Conservation (phyloP, 495 filamentous ascomycete genomes). For the Bacidia rubella region DNA sequence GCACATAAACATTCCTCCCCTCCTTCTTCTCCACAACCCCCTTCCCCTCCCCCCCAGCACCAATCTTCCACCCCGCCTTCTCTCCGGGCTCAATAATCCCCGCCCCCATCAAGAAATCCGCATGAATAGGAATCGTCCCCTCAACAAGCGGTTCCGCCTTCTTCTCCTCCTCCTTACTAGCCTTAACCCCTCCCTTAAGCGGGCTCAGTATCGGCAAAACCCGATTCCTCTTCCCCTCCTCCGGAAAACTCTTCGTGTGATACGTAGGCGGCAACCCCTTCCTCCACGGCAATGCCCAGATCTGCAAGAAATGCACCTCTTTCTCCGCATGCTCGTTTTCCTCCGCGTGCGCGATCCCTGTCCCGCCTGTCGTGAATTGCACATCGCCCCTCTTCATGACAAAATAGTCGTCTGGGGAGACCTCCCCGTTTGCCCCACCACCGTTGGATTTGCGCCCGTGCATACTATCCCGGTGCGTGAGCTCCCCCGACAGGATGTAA, state of each 20-base stretch:
- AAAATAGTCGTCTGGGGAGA: constrained; percentile 36
- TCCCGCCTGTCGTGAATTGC: constrained; percentile 71
- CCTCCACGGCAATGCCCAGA: constrained; percentile 65
- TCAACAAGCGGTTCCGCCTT: constrained; percentile 41
- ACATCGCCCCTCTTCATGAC: constrained; percentile 65
- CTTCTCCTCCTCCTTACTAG: constrained; percentile 41
- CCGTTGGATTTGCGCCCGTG: constrained; percentile 38
- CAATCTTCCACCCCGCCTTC: constrained; percentile 49
- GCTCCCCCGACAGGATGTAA: constrained; percentile 65
- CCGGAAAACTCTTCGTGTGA: constrained; percentile 51
- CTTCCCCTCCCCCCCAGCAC: constrained; percentile 26
- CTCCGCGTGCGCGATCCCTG: constrained; percentile 63
- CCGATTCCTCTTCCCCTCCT: constrained; percentile 50
- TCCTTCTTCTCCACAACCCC: constrained; percentile 26
- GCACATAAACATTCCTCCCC: constrained; percentile 59
- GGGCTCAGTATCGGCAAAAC: constrained; percentile 61
- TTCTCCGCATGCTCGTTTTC: constrained; percentile 52
- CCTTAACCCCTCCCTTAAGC: constrained; percentile 47
- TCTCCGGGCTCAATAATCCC: constrained; percentile 42
- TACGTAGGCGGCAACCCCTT: constrained; percentile 55
- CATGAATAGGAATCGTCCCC: constrained; percentile 63
- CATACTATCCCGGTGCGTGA: constrained; percentile 72
- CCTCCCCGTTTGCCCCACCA: constrained; percentile 31
- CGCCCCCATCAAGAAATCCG: constrained; percentile 66
- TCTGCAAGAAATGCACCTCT: constrained; percentile 67